phyloP scores from a whole-genome alignment of 441 rosid species.

The Populus hybrid region DNA sequence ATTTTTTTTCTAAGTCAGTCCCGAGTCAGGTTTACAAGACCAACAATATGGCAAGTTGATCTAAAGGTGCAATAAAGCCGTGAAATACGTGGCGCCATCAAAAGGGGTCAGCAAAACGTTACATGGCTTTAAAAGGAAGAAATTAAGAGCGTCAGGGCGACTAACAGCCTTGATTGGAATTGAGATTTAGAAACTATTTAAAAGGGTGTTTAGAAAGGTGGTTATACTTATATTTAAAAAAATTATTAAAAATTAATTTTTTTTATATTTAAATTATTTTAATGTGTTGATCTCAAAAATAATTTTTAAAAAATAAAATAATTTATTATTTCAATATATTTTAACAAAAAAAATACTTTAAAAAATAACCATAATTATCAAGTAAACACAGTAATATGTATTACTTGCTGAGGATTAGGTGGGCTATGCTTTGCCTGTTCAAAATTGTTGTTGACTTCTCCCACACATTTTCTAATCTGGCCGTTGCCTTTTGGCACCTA shows the following conservation, averaged over 20 bases:
- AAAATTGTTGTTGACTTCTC: slow-evolving; percentile 27
- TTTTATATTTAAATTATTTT: background rate
- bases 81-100: background rate
- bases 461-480: background rate
- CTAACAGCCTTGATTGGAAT: too few species aligned
- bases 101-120: background rate
- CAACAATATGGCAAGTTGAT: background rate
- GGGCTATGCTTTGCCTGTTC: slow-evolving; percentile 1
- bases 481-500: slow-evolving; percentile 8
- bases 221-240: too few species aligned
- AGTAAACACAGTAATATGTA: background rate
- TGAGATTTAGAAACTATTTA: too few species aligned
- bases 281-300: background rate
- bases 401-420: slow-evolving; percentile 17
- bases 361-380: background rate
- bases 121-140: background rate
- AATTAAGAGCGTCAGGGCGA: background rate
- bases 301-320: too few species aligned
- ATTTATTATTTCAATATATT: background rate
- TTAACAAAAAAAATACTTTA: background rate
- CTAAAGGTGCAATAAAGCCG: background rate
- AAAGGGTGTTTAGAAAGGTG: too few species aligned
- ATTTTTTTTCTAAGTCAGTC: background rate
- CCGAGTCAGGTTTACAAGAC: background rate
- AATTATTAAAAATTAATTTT: too few species aligned